A percentile compares a stretch with the other conserved stretches of the same genome.
These are phyloP conservation scores for Wickerhamomyces pijperi DNA, from an alignment of 805 yeast genomes.

Conservation along the genomic window DNA sequence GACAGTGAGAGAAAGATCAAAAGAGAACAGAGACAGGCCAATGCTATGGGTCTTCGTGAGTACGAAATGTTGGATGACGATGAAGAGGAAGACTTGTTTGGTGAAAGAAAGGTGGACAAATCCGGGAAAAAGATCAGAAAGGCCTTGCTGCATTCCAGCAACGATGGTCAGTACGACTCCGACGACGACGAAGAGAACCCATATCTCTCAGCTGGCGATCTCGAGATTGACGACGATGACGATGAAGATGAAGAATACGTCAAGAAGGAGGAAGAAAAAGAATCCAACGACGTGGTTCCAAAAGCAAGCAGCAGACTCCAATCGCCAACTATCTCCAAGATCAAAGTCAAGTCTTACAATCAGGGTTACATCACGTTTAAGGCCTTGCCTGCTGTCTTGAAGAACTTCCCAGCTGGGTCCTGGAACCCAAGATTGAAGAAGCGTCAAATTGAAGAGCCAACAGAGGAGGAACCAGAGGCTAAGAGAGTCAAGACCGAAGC, in stretches of 20 bases:
- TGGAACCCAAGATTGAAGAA: constrained; percentile 63
- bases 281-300: constrained; percentile 14
- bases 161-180: constrained; percentile 76
- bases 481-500: constrained; percentile 31
- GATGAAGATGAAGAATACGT: constrained; percentile 57
- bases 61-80: constrained; percentile 47
- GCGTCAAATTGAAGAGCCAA: constrained; percentile 20
- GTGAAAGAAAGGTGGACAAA: constrained; percentile 70
- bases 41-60: constrained; percentile 54
- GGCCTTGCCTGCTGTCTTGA: constrained; percentile 49
- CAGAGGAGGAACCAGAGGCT: constrained; percentile 19
- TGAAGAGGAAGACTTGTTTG: constrained; percentile 57
- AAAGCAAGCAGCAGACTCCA: constrained; percentile 13
- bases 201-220: constrained; percentile 61
- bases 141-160: constrained; percentile 79
- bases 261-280: constrained; percentile 27
- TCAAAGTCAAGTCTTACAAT: constrained; percentile 34
- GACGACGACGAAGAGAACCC: too few relatives aligned
- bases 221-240: constrained; percentile 34
- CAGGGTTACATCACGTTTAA: constrained; percentile 50
- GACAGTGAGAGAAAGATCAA: constrained; percentile 78
- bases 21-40: constrained; percentile 75
- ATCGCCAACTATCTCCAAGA: constrained; percentile 2
- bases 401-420: constrained; percentile 64
- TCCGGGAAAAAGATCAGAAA: constrained; percentile 82